Evolutionary conservation across 352 stramenopile species (phyloP).

Genomic region (Aphanomyces invadans): DNA sequence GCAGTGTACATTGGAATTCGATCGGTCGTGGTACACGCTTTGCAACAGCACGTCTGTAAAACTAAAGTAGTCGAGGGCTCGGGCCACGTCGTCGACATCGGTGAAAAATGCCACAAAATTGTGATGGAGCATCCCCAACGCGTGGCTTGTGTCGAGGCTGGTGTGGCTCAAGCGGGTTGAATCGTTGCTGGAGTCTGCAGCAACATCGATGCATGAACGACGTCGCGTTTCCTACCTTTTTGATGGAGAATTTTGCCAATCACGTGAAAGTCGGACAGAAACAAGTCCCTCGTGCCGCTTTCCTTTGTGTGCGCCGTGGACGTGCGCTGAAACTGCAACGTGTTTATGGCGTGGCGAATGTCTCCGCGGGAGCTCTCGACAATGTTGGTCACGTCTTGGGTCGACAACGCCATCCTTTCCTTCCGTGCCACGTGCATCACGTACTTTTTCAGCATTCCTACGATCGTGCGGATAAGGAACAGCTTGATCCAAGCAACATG

Average conservation of each 20-base stretch:
- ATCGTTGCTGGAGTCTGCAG: constrained; percentile 4
- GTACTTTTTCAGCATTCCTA: constrained; percentile 51
- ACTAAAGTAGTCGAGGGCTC: constrained; percentile 64
- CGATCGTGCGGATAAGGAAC: neutral
- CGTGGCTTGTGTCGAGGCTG: constrained; percentile 43
- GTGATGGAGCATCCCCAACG: constrained; percentile 60
- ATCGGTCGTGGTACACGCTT: constrained; percentile 41
- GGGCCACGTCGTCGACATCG: constrained; percentile 55
- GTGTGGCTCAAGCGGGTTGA: constrained; percentile 40
- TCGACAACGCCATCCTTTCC: constrained; percentile 31
- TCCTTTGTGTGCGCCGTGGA: too few relatives aligned
- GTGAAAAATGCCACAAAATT: constrained; percentile 69
- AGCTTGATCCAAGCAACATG: neutral
- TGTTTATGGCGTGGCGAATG: constrained; percentile 73
- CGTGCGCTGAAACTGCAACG: constrained; percentile 42
- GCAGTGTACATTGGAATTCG: constrained; percentile 39
- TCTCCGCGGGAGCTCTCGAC: constrained; percentile 62
- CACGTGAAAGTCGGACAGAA: constrained; percentile 75
- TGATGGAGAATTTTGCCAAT: constrained; percentile 70
- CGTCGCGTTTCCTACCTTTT: too few relatives aligned
- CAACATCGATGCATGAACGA: neutral
- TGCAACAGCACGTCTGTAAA: constrained; percentile 50
- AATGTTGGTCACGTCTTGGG: constrained; percentile 37
- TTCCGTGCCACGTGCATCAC: constrained; percentile 36
- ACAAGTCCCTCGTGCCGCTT: constrained; percentile 41